phyloP scores from a whole-genome alignment of 768 basidiomycete genomes.

The Krasilnikovozyma curviuscula region DNA sequence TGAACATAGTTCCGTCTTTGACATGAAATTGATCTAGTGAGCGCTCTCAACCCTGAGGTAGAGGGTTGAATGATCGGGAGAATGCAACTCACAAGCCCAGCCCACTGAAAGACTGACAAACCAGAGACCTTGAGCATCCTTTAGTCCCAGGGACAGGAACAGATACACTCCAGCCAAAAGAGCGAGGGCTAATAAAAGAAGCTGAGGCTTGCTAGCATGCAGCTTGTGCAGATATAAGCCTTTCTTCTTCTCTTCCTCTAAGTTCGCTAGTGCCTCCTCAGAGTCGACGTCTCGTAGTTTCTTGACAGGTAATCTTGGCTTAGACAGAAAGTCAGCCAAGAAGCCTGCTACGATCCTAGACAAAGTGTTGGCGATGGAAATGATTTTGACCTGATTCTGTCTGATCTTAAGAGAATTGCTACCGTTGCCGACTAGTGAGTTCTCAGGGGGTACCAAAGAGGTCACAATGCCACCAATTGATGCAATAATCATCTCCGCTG shows the following conservation, averaged over 20 bases:
- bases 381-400: conserved; percentile 5
- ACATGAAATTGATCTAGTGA: not conserved
- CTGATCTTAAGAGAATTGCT: conserved; percentile 1
- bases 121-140: not conserved
- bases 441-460: not conserved
- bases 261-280: no score
- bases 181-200: not conserved
- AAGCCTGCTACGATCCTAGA: not conserved
- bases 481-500: conserved; percentile 8
- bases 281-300: not conserved
- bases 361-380: conserved; percentile 5
- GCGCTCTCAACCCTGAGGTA: not conserved
- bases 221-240: not conserved
- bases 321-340: conserved; percentile 3
- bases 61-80: not conserved
- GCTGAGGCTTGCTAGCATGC: not conserved
- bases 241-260: not conserved
- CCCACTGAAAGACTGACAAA: conserved; percentile 4
- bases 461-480: conserved; percentile 6
- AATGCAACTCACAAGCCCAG: conserved; percentile 1
- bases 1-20: not conserved
- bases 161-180: not conserved
- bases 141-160: not conserved
- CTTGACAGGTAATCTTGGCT: not conserved
- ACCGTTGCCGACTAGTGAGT: not conserved